Base-by-base conservation (phyloP, 2,329 filamentous ascomycete species). In the Alternaria longipes region DNA sequence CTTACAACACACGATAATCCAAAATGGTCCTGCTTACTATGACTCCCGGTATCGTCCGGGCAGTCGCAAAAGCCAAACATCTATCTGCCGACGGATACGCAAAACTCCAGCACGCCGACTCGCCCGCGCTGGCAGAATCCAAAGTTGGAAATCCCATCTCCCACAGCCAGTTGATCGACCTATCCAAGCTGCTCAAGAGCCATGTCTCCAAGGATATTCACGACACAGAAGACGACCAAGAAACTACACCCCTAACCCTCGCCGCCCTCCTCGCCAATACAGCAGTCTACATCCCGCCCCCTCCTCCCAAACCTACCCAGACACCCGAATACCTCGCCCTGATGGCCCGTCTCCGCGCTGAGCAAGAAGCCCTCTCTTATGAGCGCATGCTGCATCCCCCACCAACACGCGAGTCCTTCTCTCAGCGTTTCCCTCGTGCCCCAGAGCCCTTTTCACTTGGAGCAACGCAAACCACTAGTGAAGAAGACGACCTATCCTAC, bases 361-460 rank as follows among this genome's bases (percentile, higher is more conserved):
- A 95, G 72, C 91, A 94, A 81, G 94, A 98, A 82, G 86, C 89
- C 67, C 88, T 90, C 63, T 85, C 88, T 54, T 99, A 98, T 82
- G 87, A 92, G 68, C 88, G 90, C 74, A 93, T 98, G 89, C 81
- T 90, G 52, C 89, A 90, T 64, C 87, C 89, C 2, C 79, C 82
- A 2, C 78, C 84, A 1, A 77, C 81, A 1, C 75, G 82, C 63
- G 88, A 91, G 65, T 84, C 85, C 18, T 89, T 91, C 70, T 78
- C 83, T 30, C 84, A 87, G 63, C 85, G 84, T 46, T 89, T 88
- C 69, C 85, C 89, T 18, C 54, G 46, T 16, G 79, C 69, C 65
- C 86, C 84, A 36, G 38, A 52, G 11, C 89, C 87, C 71, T 85
- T 86, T 59, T 84, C 82, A 36, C 59, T 70, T 3, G 67, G 65